Evolutionary conservation across 192 early-diverging fungal species (phyloP).

Genomic region (Umbelopsis sp.): DNA sequence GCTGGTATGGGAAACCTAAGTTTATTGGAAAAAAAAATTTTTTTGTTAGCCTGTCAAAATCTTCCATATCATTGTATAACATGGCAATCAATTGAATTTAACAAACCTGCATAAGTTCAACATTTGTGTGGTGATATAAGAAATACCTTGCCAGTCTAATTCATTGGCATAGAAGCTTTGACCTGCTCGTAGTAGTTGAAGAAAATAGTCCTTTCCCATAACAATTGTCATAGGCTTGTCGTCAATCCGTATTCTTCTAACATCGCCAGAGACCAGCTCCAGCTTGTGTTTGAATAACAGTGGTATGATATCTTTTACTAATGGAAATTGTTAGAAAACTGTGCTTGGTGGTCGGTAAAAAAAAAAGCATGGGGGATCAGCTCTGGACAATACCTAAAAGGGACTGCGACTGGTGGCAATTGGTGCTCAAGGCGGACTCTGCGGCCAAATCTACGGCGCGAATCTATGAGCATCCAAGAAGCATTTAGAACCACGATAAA

Average conservation of each 20-base stretch:
- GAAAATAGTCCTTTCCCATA: neutral
- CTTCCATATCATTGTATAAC: no score
- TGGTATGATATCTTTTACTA: neutral
- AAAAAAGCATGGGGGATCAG: no score
- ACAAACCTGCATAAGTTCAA: conserved; percentile 26
- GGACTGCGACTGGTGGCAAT: neutral
- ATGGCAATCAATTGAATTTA: no score
- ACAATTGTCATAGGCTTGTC: neutral
- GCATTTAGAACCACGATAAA: neutral
- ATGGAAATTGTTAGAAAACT: neutral
- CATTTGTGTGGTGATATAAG: conserved; percentile 30
- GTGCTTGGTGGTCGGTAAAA: no score
- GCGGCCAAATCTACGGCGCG: neutral
- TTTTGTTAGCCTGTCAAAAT: neutral
- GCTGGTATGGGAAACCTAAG: neutral
- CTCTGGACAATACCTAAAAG: neutral
- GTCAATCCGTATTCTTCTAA: neutral
- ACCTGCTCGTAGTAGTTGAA: conserved; percentile 13
- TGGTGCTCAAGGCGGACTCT: neutral
- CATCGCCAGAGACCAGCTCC: neutral
- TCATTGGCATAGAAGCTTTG: conserved; percentile 30
- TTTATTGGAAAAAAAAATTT: no score
- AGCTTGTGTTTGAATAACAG: neutral
- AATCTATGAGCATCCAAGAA: neutral
- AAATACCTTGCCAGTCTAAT: conserved; percentile 25